Evolutionary conservation across 2,329 filamentous ascomycete genomes (phyloP).

Genomic region (Ophiosphaerella narmari): DNA sequence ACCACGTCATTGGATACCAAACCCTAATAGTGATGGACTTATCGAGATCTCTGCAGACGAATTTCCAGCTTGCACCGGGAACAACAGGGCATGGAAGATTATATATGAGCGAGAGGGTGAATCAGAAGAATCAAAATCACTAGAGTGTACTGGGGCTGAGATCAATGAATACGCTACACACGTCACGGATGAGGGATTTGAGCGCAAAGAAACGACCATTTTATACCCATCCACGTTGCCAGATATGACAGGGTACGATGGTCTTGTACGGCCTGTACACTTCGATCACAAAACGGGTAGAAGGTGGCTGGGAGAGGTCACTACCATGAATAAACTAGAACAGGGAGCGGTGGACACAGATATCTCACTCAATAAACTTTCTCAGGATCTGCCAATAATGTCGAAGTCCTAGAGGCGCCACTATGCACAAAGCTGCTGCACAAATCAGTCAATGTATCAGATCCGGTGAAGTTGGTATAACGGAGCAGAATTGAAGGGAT

Average conservation of each 20-base stretch:
- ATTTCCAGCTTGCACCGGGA: conserved; percentile 41
- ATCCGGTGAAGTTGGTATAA: background rate
- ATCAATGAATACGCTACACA: conserved; percentile 49
- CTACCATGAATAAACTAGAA: conserved; percentile 24
- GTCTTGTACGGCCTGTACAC: conserved; percentile 34
- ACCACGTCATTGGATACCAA: conserved; percentile 56
- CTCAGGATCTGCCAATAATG: conserved; percentile 12
- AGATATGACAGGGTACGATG: conserved; percentile 32
- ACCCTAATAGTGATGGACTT: conserved; percentile 40
- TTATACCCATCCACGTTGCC: conserved; percentile 52
- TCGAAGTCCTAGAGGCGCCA: background rate
- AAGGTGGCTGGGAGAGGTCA: conserved; percentile 28
- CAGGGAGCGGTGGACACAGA: background rate
- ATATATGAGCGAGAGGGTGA: conserved; percentile 23
- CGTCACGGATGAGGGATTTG: conserved; percentile 47
- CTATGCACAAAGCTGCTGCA: conserved; percentile 12
- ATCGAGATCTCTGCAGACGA: conserved; percentile 53
- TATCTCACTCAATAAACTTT: conserved; percentile 12
- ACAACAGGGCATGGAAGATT: conserved; percentile 37
- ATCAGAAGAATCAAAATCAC: conserved; percentile 2
- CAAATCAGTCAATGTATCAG: conserved; percentile 14
- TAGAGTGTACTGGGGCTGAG: conserved; percentile 36
- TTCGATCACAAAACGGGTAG: conserved; percentile 37
- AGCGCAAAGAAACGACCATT: conserved; percentile 51
- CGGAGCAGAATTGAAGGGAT: background rate